Conservation (phyloP, 768 basidiomycete genomes). For the Tulasnella sp. region DNA sequence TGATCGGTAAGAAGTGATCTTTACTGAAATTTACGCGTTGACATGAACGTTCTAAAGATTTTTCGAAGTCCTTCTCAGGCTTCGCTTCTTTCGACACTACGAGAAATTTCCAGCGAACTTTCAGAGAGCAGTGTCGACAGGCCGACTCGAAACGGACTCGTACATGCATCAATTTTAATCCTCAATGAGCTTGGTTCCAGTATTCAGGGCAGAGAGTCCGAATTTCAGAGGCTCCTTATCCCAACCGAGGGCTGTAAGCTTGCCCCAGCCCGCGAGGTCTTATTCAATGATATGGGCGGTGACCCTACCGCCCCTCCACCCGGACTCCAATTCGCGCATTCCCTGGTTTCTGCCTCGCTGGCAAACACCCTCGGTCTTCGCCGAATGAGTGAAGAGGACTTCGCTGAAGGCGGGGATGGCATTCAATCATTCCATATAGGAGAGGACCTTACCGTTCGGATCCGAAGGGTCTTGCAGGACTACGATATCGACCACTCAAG, state of each 20-base stretch:
- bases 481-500: background rate
- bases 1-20: background rate
- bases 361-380: background rate
- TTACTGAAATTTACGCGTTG: background rate
- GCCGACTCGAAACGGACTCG: background rate
- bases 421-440: slow-evolving; percentile 36
- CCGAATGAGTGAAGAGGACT: background rate
- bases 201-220: background rate
- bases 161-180: background rate
- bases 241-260: background rate
- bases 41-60: background rate
- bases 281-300: slow-evolving; percentile 7
- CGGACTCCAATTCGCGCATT: background rate
- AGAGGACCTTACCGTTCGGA: background rate
- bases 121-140: background rate
- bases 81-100: background rate
- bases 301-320: background rate
- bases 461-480: background rate
- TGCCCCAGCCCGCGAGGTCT: background rate
- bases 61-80: background rate
- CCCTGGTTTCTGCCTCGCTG: background rate
- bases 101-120: background rate
- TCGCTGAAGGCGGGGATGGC: background rate
- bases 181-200: background rate
- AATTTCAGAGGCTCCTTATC: background rate